phyloP scores from a whole-genome alignment of 371 early-diverging fungal genomes.

The Catenaria anguillulae region DNA sequence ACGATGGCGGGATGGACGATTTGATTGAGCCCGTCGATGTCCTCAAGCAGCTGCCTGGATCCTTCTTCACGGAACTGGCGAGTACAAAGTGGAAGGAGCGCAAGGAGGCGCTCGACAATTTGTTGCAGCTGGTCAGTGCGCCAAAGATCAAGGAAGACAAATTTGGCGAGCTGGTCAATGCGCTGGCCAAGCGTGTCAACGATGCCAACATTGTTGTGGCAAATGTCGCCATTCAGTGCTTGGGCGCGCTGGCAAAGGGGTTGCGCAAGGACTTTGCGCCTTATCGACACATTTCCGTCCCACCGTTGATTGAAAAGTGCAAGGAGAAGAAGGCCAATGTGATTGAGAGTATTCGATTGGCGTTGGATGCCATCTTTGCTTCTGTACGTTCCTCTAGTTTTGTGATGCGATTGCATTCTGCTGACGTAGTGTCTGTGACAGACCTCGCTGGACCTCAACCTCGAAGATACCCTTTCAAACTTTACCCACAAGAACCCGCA shows the following conservation, averaged over 20 bases:
- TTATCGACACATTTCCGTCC: slow-evolving; percentile 52
- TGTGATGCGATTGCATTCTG: slow-evolving; percentile 30
- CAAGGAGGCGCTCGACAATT: slow-evolving; percentile 69
- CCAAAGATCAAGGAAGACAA: slow-evolving; percentile 65
- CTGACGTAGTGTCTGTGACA: slow-evolving; percentile 3
- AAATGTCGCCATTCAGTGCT: slow-evolving; percentile 56
- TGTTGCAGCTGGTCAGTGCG: slow-evolving; percentile 49
- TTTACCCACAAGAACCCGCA: slow-evolving; percentile 84
- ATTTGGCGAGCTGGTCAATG: slow-evolving; percentile 62
- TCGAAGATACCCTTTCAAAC: slow-evolving; percentile 52
- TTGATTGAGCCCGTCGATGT: slow-evolving; percentile 82
- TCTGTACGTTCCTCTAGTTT: slow-evolving; percentile 25
- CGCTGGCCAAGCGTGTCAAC: slow-evolving; percentile 54
- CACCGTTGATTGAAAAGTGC: slow-evolving; percentile 66
- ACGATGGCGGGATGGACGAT: slow-evolving; percentile 20
- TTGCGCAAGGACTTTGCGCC: slow-evolving; percentile 59
- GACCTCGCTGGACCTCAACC: slow-evolving; percentile 34
- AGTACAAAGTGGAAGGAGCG: slow-evolving; percentile 86
- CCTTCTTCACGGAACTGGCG: slow-evolving; percentile 58
- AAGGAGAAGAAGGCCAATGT: slow-evolving; percentile 87
- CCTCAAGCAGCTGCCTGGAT: slow-evolving; percentile 58
- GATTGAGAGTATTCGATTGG: slow-evolving; percentile 58
- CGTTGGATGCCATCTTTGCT: slow-evolving; percentile 69
- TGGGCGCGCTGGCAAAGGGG: slow-evolving; percentile 72
- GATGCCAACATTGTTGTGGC: slow-evolving; percentile 81